A percentile compares a stretch with the other conserved stretches of the same genome.
Conservation (phyloP, 2,329 filamentous ascomycete genomes). For the Aureobasidium namibiae region DNA sequence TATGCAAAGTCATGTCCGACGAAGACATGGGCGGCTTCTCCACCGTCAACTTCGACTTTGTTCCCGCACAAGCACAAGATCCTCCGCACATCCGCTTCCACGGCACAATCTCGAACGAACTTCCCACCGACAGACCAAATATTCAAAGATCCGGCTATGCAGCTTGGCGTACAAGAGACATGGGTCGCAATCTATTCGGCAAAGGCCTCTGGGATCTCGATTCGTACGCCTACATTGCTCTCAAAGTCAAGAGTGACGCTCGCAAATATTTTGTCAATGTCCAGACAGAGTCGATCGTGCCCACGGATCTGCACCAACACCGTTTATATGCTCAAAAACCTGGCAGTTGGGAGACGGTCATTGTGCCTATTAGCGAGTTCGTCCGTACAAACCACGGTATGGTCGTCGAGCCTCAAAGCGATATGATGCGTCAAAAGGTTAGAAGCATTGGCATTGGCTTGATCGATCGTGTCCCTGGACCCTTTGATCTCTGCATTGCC, state of each 20-base stretch:
- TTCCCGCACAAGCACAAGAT: slow-evolving; percentile 37
- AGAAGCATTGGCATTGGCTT: slow-evolving; percentile 78
- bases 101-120: slow-evolving; percentile 76
- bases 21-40: slow-evolving; percentile 78
- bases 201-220: slow-evolving; percentile 82
- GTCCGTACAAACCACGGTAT: slow-evolving; percentile 89
- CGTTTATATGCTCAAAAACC: slow-evolving; percentile 69
- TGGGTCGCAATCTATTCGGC: slow-evolving; percentile 73
- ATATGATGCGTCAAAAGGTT: slow-evolving; percentile 79
- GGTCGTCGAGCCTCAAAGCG: slow-evolving; percentile 86
- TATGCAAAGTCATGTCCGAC: slow-evolving; percentile 67
- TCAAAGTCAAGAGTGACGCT: slow-evolving; percentile 85
- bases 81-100: slow-evolving; percentile 72
- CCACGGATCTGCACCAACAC: slow-evolving; percentile 95
- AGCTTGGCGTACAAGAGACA: slow-evolving; percentile 77
- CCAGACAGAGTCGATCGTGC: slow-evolving; percentile 87
- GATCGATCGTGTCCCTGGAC: slow-evolving; percentile 80
- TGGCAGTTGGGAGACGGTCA: slow-evolving; percentile 90
- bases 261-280: slow-evolving; percentile 91
- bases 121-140: slow-evolving; percentile 66
- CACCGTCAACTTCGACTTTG: slow-evolving; percentile 60
- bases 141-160: slow-evolving; percentile 79
- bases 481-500: slow-evolving; percentile 79
- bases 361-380: slow-evolving; percentile 86
- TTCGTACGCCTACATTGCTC: slow-evolving; percentile 75